Conservation (phyloP, 202 grass and related monocot genomes). For the Bolboschoenoplectus hybrid region DNA sequence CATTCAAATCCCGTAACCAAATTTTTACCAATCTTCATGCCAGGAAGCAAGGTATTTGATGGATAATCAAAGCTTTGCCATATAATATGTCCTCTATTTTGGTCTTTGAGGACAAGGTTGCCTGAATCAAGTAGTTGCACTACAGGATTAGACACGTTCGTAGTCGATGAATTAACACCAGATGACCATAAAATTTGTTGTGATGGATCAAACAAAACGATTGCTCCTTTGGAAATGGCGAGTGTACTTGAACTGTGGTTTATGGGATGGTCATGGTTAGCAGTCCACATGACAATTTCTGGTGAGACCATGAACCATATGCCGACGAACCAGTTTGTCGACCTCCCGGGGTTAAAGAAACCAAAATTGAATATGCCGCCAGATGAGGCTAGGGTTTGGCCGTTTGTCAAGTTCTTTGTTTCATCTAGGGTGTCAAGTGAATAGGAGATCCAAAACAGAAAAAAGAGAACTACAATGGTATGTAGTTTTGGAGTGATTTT, state of each 20-base stretch:
- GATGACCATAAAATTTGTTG: not conserved
- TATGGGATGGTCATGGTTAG: slow-evolving; percentile 39
- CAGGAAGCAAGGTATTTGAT: slow-evolving; percentile 39
- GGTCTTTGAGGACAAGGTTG: slow-evolving; percentile 35
- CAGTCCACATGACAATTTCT: slow-evolving; percentile 44
- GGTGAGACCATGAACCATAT: slow-evolving; percentile 53
- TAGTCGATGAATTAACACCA: not conserved
- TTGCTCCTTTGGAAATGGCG: not conserved
- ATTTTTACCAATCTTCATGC: slow-evolving; percentile 43
- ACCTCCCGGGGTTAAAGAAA: slow-evolving; percentile 52
- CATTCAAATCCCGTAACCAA: slow-evolving; percentile 19
- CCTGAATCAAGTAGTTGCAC: slow-evolving; percentile 44
- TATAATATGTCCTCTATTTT: not conserved
- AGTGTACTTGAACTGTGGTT: not conserved
- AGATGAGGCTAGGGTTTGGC: slow-evolving; percentile 41
- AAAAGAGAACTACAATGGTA: not conserved
- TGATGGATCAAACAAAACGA: not conserved
- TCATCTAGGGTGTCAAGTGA: slow-evolving; percentile 39
- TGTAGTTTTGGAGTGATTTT: not conserved
- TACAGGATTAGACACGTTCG: slow-evolving; percentile 1
- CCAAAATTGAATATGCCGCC: slow-evolving; percentile 43
- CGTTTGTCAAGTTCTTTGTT: slow-evolving; percentile 28
- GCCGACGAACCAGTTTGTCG: slow-evolving; percentile 43
- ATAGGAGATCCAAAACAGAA: not conserved
- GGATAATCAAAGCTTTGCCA: slow-evolving; percentile 49